Conservation (phyloP, 2,329 filamentous ascomycete species). For the Sporothrix sp. region DNA sequence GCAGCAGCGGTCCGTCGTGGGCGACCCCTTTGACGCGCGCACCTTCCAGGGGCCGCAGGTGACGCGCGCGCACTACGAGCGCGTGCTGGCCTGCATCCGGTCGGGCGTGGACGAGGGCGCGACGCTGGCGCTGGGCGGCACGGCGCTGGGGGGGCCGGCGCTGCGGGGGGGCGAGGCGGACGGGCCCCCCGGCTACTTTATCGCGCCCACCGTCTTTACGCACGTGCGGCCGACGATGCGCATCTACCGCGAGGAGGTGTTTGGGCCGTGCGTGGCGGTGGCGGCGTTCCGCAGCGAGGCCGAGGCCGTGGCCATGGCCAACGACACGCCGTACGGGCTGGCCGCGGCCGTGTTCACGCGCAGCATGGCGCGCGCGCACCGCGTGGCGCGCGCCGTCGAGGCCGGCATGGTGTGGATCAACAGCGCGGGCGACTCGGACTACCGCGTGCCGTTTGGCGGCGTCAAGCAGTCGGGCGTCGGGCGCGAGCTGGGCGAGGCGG, state of each 20-base stretch:
- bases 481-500: constrained; percentile 36
- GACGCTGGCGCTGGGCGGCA: constrained; percentile 50
- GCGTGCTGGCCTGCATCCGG: constrained; percentile 57
- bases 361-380: constrained; percentile 36
- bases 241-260: constrained; percentile 44
- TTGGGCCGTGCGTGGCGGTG: constrained; percentile 49
- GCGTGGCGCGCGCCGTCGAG: constrained; percentile 41
- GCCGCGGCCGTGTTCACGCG: constrained; percentile 46
- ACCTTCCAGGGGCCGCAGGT: constrained; percentile 65
- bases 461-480: constrained; percentile 53
- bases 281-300: constrained; percentile 41
- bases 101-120: constrained; percentile 57
- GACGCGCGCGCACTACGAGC: constrained; percentile 56
- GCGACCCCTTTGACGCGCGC: constrained; percentile 55
- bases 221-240: constrained; percentile 13
- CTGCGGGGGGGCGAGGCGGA: neutral
- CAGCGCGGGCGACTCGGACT: constrained; percentile 15
- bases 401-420: constrained; percentile 43
- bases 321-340: constrained; percentile 47
- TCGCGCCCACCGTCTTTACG: constrained; percentile 18
- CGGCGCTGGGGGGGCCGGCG: constrained; percentile 23
- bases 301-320: constrained; percentile 39
- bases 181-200: too few species aligned
- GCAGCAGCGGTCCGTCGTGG: constrained; percentile 48
- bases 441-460: constrained; percentile 26